Evolutionary conservation across 1,139 yeast species (phyloP).

Genomic region (Yamadazyma triangularis): DNA sequence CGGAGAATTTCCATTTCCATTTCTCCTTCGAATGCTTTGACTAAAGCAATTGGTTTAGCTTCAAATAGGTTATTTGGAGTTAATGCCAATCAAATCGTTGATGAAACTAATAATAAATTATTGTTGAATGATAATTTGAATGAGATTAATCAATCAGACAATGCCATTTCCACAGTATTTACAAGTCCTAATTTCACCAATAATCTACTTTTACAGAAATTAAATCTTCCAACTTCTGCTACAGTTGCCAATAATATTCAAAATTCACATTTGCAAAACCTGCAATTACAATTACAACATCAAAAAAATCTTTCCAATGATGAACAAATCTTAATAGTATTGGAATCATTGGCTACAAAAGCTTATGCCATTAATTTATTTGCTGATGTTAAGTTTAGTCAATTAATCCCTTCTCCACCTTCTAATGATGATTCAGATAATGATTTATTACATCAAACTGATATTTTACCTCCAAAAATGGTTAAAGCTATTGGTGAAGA

Average conservation of each 20-base stretch:
- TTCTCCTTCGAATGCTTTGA: constrained; percentile 84
- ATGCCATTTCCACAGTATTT: constrained; percentile 17
- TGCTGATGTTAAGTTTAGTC: constrained; percentile 89
- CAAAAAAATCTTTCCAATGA: constrained; percentile 20
- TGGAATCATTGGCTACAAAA: constrained; percentile 81
- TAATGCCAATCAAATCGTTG: constrained; percentile 8
- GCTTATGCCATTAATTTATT: constrained; percentile 84
- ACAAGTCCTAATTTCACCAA: constrained; percentile 35
- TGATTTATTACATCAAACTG: constrained; percentile 33
- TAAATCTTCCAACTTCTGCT: constrained; percentile 26
- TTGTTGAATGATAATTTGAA: constrained; percentile 1
- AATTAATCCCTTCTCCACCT: constrained; percentile 75
- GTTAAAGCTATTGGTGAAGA: constrained; percentile 70
- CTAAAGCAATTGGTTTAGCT: constrained; percentile 84
- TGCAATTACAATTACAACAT: constrained; percentile 1
- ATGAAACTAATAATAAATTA: constrained; percentile 10
- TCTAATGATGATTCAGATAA: constrained; percentile 43
- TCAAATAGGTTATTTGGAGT: constrained; percentile 80
- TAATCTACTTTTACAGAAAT: constrained; percentile 29
- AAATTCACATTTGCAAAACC: constrained; percentile 3
- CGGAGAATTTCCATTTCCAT: constrained; percentile 65
- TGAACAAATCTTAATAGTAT: constrained; percentile 37
- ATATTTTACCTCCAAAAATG: constrained; percentile 55
- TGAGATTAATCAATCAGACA: constrained; percentile 4
- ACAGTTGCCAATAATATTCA: constrained; percentile 8